Evolutionary conservation across 1,284 basidiomycete species (phyloP).

Genomic region (Vanrija pseudolonga): DNA sequence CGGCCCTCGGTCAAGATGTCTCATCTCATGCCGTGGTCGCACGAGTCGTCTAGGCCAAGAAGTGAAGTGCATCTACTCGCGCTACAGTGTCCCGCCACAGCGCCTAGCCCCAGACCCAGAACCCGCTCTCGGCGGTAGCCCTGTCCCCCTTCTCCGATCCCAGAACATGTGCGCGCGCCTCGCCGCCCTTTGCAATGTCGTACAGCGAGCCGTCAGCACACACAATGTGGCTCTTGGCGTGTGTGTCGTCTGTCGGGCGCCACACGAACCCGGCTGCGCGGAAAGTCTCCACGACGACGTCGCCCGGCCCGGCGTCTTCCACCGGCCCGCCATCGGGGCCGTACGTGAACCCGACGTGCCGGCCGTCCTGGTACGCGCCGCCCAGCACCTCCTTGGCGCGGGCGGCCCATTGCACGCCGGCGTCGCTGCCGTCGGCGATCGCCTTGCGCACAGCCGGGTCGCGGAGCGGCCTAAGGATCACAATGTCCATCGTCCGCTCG

Average conservation of each 20-base stretch:
- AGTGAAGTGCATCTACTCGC: too few species aligned
- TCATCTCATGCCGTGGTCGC: too few species aligned
- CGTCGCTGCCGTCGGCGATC: neutral
- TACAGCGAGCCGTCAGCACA: slow-evolving; percentile 72
- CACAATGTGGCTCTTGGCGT: slow-evolving; percentile 51
- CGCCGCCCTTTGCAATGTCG: slow-evolving; percentile 58
- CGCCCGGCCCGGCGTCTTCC: slow-evolving; percentile 43
- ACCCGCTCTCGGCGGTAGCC: slow-evolving; percentile 2
- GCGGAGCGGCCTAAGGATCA: slow-evolving; percentile 74
- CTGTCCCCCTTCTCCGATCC: neutral
- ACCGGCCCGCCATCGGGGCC: slow-evolving; percentile 11
- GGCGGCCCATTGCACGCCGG: slow-evolving; percentile 23
- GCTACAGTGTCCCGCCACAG: too few species aligned
- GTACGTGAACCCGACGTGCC: slow-evolving; percentile 64
- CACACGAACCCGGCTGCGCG: slow-evolving; percentile 79
- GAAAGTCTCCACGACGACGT: slow-evolving; percentile 70
- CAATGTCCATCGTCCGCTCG: slow-evolving; percentile 63
- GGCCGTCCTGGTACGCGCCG: slow-evolving; percentile 68
- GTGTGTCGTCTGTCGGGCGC: slow-evolving; percentile 59
- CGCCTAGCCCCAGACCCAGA: slow-evolving; percentile 23
- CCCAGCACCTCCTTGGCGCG: slow-evolving; percentile 55
- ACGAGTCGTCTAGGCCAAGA: too few species aligned
- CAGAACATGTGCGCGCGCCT: slow-evolving; percentile 20
- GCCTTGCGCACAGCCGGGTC: slow-evolving; percentile 56
- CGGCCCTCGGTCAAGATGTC: too few species aligned